Conservation (phyloP, 1,284 basidiomycete genomes). For the Pseudozyma sp. region DNA sequence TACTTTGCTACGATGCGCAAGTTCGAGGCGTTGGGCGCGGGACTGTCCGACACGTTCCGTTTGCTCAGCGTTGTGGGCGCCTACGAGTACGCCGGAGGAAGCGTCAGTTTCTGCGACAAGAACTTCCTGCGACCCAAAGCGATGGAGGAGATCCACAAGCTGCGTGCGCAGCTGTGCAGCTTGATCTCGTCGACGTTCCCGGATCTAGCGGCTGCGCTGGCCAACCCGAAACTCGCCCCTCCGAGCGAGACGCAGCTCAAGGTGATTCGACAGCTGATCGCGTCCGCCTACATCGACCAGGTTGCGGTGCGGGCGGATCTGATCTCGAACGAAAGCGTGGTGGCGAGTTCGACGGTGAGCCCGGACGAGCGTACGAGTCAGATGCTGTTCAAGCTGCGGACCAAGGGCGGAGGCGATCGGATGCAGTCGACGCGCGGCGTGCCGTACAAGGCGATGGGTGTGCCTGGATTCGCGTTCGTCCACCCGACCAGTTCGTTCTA, state of each 20-base stretch:
- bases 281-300: conserved; percentile 94
- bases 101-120: conserved; percentile 80
- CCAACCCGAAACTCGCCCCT: conserved; percentile 51
- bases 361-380: conserved; percentile 31
- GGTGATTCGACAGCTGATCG: conserved; percentile 86
- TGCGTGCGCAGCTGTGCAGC: conserved; percentile 79
- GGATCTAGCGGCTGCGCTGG: conserved; percentile 19
- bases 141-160: conserved; percentile 98
- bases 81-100: conserved; percentile 89
- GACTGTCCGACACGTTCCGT: conserved; percentile 88
- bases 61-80: conserved; percentile 92
- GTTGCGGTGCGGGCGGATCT: conserved; percentile 91
- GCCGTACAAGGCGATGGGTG: conserved; percentile 84
- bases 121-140: conserved; percentile 95
- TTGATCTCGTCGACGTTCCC: conserved; percentile 51
- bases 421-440: conserved; percentile 82
- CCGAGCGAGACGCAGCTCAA: conserved; percentile 77
- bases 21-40: conserved; percentile 83
- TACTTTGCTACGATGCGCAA: conserved; percentile 71
- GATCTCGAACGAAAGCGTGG: conserved; percentile 69
- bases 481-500: conserved; percentile 88
- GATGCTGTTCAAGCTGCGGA: conserved; percentile 37
- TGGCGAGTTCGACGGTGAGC: conserved; percentile 20
- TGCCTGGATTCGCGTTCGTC: conserved; percentile 84
- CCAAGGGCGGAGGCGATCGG: conserved; percentile 73